Conservation (phyloP, 768 basidiomycete species). For the Xerocomellus dryophilus region DNA sequence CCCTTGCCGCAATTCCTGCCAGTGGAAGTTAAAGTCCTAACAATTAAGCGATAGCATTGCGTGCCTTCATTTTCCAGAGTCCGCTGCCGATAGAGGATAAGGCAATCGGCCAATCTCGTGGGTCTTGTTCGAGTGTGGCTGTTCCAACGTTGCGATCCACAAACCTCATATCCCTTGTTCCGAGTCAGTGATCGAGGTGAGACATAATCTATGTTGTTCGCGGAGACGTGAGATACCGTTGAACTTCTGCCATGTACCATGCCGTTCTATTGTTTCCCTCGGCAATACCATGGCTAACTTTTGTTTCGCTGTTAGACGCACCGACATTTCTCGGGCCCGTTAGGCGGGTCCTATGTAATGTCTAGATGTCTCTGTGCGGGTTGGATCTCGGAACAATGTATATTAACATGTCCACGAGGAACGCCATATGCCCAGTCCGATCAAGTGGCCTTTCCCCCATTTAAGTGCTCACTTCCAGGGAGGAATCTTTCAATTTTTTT, state of each 20-base stretch:
- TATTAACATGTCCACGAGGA: slow-evolving; percentile 6
- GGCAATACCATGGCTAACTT: slow-evolving; percentile 12
- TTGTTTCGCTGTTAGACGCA: slow-evolving; percentile 20
- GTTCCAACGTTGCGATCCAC: slow-evolving; percentile 6
- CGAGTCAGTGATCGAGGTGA: slow-evolving; percentile 29
- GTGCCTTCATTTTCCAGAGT: slow-evolving; percentile 7
- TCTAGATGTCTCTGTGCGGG: neutral
- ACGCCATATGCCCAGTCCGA: slow-evolving; percentile 9
- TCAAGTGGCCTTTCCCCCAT: slow-evolving; percentile 7
- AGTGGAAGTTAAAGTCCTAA: neutral
- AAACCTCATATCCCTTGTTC: slow-evolving; percentile 14
- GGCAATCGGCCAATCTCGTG: neutral
- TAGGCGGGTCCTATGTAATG: neutral
- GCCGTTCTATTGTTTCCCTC: slow-evolving; percentile 25
- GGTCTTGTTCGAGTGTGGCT: slow-evolving; percentile 17
- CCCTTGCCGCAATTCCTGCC: neutral
- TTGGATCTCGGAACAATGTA: slow-evolving; percentile 23
- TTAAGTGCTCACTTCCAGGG: slow-evolving; percentile 16
- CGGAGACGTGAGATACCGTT: slow-evolving; percentile 9
- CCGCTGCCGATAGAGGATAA: neutral
- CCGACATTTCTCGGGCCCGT: slow-evolving; percentile 12
- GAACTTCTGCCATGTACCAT: slow-evolving; percentile 2
- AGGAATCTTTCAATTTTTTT: slow-evolving; percentile 4
- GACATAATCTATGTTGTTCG: slow-evolving; percentile 26
- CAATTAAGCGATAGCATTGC: neutral